Evolutionary conservation across 2,329 filamentous ascomycete species (phyloP), one percentile per base, ranked within the genome.

Genomic region (Alternaria brassicicola): DNA sequence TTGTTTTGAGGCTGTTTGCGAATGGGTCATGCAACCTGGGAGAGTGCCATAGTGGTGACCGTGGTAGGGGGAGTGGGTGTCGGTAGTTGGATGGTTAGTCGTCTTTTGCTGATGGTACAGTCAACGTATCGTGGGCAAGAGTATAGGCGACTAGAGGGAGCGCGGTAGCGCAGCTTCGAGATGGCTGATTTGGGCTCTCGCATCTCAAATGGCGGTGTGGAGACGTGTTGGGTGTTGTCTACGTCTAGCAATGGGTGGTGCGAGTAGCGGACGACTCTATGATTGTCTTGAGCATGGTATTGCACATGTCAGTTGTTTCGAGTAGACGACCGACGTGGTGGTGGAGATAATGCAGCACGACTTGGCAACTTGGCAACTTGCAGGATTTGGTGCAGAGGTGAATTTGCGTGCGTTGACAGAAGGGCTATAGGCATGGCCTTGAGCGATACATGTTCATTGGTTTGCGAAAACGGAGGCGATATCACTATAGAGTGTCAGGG

Each of bases 161-260:
- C 36, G 59, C 56, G 28, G 42, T 35, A 46, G 19, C 33, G 47
- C 33, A 30, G 25, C 45, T 55, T 60, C 58, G 53, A 46, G 12
- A 33, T 57, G 21, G 38, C 49, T 55, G 30, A 51, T 39, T 52
- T 26, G 45, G 25, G 30, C 28, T 41, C 31, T 36, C 12, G 25
- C 23, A 39, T 43, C n/a, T 12, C 9, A 51, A 59, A 59, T 60
- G 58, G 67, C 64, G 63, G 59, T 67, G 62, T 65, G 58, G 48
- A 49, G n/a, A 41, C 56, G 45, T 53, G 58, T 28, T 36, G 31
- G 53, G 65, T 62, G 62, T 58, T 65, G 59, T 63, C 55, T 39
- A 49, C 17, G 43, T 58, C 41, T 43, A 23, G 31, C 30, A 21
- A 23, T 3, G 26, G 30, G 39, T 54, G 28, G 30, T 43, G 36